A percentile compares a stretch with the other conserved stretches of the same genome.
Evolutionary conservation across 2,329 filamentous ascomycete species (phyloP).

Genomic region (Neofusicoccum cordaticola): DNA sequence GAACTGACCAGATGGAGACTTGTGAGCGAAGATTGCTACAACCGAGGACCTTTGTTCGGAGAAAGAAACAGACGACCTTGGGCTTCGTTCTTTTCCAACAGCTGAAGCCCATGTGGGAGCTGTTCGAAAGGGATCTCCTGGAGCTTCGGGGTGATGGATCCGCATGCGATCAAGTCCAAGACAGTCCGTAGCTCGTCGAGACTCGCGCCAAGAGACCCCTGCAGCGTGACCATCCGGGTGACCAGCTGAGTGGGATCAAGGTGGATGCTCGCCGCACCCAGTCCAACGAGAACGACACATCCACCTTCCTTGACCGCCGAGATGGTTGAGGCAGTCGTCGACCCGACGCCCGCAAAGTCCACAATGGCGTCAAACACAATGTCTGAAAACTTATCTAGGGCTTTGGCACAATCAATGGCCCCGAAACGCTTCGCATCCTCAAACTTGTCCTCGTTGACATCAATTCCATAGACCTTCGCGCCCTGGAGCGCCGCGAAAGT

Average conservation of each 20-base stretch:
- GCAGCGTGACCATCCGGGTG: neutral
- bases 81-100: no score
- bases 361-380: neutral
- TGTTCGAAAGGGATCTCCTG: neutral
- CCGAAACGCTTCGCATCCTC: neutral
- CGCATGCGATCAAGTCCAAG: neutral
- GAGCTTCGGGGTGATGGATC: neutral
- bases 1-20: no score
- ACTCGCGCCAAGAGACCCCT: neutral
- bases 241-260: neutral
- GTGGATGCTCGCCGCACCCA: neutral
- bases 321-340: neutral
- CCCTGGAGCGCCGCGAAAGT: neutral
- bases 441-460: neutral
- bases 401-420: neutral
- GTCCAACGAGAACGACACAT: neutral
- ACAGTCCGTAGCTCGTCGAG: neutral
- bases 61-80: no score
- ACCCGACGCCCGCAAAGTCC: neutral
- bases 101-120: neutral
- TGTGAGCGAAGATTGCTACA: no score
- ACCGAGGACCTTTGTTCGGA: no score
- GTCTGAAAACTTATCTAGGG: neutral
- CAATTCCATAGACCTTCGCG: neutral
- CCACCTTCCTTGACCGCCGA: neutral